Percentiles rank a stretch among this genome's conserved stretches.
Evolutionary conservation across 1,284 basidiomycete species (phyloP).

Genomic region (Apiotrichum sp.): DNA sequence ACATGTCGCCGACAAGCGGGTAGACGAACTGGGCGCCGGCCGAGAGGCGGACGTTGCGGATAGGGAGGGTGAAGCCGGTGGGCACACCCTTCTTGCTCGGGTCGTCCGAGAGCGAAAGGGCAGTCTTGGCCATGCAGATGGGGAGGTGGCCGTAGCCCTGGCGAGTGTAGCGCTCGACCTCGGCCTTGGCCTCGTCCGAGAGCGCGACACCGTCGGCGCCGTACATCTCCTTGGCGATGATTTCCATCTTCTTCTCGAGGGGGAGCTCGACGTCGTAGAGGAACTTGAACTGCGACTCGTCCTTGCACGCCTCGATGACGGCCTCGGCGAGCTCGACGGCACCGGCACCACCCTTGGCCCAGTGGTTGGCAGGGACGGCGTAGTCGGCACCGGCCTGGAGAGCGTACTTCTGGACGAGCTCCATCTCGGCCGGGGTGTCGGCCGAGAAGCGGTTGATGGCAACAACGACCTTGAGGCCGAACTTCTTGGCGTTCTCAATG

Average conservation of each 20-base stretch:
- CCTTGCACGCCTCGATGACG: conserved; percentile 76
- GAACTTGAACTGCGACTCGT: conserved; percentile 77
- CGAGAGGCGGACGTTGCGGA: conserved; percentile 78
- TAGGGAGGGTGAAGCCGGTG: conserved; percentile 85
- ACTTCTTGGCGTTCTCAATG: conserved; percentile 92
- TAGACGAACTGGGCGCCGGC: conserved; percentile 96
- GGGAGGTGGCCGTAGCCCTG: conserved; percentile 53
- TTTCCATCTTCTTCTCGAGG: conserved; percentile 79
- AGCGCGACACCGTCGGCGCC: conserved; percentile 83
- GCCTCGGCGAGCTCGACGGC: conserved; percentile 82
- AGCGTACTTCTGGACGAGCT: conserved; percentile 73
- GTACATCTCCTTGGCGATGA: conserved; percentile 84
- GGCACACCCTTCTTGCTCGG: conserved; percentile 87
- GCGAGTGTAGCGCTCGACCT: conserved; percentile 84
- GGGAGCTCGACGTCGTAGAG: conserved; percentile 78
- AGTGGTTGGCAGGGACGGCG: conserved; percentile 92
- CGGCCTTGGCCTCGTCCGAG: conserved; percentile 73
- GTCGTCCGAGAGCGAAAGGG: conserved; percentile 92
- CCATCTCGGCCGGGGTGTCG: conserved; percentile 85
- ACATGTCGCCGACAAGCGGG: conserved; percentile 89
- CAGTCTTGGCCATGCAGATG: conserved; percentile 99
- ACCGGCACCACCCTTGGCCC: conserved; percentile 87
- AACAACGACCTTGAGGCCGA: conserved; percentile 93
- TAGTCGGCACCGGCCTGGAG: conserved; percentile 86
- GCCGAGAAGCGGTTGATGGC: conserved; percentile 94